phyloP scores from a whole-genome alignment of 208 protist species.

The Crithidia mellificae region DNA sequence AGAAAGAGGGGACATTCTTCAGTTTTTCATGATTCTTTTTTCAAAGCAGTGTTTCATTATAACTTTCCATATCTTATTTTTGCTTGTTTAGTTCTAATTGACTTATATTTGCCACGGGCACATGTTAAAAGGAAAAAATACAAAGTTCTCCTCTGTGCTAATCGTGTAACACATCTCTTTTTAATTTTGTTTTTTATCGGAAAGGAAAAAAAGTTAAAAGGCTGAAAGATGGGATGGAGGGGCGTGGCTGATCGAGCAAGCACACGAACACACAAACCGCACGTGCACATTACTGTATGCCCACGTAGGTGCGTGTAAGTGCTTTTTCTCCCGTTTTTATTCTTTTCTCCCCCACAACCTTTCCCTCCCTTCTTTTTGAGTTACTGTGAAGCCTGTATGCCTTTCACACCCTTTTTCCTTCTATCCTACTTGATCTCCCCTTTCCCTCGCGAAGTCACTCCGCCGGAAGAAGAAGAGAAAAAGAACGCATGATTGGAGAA shows the following conservation, averaged over 20 bases:
- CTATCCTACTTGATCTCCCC: not conserved
- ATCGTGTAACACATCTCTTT: constrained; percentile 3
- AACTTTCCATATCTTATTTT: constrained; percentile 1
- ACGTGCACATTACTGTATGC: not conserved
- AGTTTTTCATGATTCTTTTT: not conserved
- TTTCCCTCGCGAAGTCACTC: constrained; percentile 7
- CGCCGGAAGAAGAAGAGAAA: not conserved
- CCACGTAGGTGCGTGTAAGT: not conserved
- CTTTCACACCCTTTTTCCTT: not conserved
- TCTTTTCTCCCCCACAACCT: not conserved
- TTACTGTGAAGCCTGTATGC: not conserved
- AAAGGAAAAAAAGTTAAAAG: constrained; percentile 7
- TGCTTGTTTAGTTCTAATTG: not conserved
- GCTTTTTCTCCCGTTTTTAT: not conserved
- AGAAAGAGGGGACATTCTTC: not conserved
- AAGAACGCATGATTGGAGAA: constrained; percentile 5
- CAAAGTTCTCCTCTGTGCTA: not conserved
- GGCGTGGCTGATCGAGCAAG: not conserved
- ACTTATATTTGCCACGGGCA: constrained; percentile 1
- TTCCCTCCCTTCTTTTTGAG: not conserved
- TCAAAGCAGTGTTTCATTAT: not conserved
- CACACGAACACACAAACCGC: not conserved
- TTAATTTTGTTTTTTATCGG: not conserved
- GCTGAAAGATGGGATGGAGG: not conserved
- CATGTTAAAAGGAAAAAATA: not conserved